Evolutionary conservation across 768 basidiomycete genomes (phyloP).

Genomic region (Nidula microcarpa): DNA sequence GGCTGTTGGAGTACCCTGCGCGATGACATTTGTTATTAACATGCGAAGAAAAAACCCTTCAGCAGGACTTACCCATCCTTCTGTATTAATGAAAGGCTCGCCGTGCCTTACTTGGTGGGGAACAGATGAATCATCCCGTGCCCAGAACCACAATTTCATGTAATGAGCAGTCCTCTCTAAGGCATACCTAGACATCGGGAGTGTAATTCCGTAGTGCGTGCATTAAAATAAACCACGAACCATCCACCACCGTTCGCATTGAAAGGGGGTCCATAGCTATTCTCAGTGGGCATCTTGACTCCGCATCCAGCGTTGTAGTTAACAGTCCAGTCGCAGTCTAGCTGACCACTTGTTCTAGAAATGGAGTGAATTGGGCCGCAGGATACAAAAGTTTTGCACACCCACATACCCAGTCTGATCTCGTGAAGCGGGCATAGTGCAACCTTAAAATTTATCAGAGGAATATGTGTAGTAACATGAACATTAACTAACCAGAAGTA

Average conservation of each 20-base stretch:
- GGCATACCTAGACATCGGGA: not conserved
- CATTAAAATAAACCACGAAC: not conserved
- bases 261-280: not conserved
- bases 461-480: not conserved
- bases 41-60: not conserved
- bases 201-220: not conserved
- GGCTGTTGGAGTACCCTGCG: not conserved
- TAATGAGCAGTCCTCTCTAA: not conserved
- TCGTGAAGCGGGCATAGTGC: not conserved
- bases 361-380: not conserved
- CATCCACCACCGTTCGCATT: not conserved
- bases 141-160: not conserved
- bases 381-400: not conserved
- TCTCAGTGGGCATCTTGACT: not conserved
- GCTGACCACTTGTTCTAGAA: not conserved
- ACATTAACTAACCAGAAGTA: not conserved
- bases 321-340: not conserved
- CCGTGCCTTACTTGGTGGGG: not conserved
- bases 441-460: not conserved
- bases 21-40: not conserved
- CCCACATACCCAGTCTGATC: not conserved
- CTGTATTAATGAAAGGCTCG: not conserved
- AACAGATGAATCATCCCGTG: not conserved
- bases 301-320: not conserved
- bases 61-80: not conserved